Evolutionary conservation across 2,329 filamentous ascomycete genomes (phyloP).

Genomic region (Apiospora koreana): DNA sequence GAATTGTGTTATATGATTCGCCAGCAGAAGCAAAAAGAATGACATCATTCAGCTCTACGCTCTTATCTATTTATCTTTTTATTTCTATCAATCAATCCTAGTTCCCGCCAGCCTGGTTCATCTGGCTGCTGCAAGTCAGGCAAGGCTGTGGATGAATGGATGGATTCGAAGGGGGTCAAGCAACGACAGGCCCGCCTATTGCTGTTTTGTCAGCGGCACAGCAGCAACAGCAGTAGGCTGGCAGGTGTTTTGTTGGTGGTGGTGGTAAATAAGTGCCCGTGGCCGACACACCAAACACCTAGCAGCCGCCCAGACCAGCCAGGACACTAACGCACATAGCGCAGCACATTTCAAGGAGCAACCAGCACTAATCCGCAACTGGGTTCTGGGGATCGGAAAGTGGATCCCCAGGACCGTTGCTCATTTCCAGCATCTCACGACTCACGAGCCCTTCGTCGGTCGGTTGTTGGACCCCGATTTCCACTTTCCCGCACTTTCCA

Average conservation of each 20-base stretch:
- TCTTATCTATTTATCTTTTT: background rate
- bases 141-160: constrained; percentile 7
- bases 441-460: background rate
- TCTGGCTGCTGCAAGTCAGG: background rate
- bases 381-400: background rate
- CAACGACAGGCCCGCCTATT: background rate
- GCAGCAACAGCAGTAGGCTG: background rate
- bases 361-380: constrained; percentile 1
- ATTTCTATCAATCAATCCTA: background rate
- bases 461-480: background rate
- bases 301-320: too few species aligned
- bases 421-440: constrained; percentile 9
- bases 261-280: too few species aligned
- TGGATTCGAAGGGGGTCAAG: background rate
- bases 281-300: too few species aligned
- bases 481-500: background rate
- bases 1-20: background rate
- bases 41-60: background rate
- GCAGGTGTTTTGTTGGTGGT: too few species aligned
- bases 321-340: background rate
- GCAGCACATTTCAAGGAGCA: background rate
- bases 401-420: background rate
- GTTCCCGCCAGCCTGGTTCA: constrained; percentile 4
- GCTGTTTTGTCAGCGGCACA: background rate
- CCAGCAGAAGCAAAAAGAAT: background rate